phyloP scores from a whole-genome alignment of 1,284 basidiomycete genomes.

The Athelia sp. region DNA sequence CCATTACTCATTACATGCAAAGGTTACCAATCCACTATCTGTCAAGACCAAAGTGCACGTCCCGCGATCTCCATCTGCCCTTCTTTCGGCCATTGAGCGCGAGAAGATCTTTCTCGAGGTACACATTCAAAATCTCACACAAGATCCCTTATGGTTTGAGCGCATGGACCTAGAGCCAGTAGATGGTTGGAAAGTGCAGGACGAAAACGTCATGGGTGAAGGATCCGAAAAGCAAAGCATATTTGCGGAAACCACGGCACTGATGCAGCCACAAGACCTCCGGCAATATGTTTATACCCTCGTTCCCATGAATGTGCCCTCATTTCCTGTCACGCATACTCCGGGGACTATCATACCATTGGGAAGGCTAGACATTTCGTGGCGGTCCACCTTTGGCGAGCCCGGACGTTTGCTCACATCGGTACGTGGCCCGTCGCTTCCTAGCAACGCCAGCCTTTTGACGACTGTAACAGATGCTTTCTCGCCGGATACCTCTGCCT shows the following conservation, averaged over 20 bases:
- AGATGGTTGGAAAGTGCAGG: slow-evolving; percentile 61
- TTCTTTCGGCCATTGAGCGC: slow-evolving; percentile 54
- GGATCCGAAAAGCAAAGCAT: slow-evolving; percentile 30
- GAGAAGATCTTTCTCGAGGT: slow-evolving; percentile 85
- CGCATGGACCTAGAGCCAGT: slow-evolving; percentile 69
- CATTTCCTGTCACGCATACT: slow-evolving; percentile 45
- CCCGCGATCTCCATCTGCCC: slow-evolving; percentile 66
- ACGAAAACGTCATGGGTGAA: slow-evolving; percentile 39
- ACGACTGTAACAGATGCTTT: slow-evolving; percentile 48
- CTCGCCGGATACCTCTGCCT: slow-evolving; percentile 60
- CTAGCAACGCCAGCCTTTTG: neutral
- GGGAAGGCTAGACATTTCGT: slow-evolving; percentile 77
- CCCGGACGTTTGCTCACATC: slow-evolving; percentile 80
- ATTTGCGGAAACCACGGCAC: slow-evolving; percentile 56
- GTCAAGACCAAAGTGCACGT: slow-evolving; percentile 87
- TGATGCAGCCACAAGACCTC: slow-evolving; percentile 77
- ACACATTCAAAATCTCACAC: slow-evolving; percentile 81
- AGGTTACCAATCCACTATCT: slow-evolving; percentile 85
- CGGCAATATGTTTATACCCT: slow-evolving; percentile 84
- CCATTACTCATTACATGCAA: neutral
- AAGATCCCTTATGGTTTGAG: slow-evolving; percentile 73
- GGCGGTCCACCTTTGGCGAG: slow-evolving; percentile 78
- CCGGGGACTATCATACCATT: slow-evolving; percentile 73
- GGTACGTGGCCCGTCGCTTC: slow-evolving; percentile 20
- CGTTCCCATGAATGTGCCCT: slow-evolving; percentile 40